Evolutionary conservation across 2,329 filamentous ascomycete genomes (phyloP).

Genomic region (Cladophialophora carrionii): DNA sequence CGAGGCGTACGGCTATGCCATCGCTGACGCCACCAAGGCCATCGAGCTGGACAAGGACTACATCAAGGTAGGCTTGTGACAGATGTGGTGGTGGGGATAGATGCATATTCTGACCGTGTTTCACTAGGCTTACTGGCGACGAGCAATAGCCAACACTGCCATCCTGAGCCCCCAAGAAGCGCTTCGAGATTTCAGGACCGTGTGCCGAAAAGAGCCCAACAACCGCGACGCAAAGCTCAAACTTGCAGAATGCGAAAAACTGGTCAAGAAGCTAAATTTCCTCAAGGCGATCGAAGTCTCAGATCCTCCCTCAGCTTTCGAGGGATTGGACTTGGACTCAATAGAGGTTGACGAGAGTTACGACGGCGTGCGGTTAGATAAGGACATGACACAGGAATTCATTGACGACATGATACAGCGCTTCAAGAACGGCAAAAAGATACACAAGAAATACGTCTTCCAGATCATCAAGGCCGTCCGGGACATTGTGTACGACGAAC

Average conservation of each 20-base stretch:
- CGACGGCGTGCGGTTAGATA: slow-evolving; percentile 76
- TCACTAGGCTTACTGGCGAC: slow-evolving; percentile 82
- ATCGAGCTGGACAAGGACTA: slow-evolving; percentile 86
- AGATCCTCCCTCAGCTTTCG: slow-evolving; percentile 88
- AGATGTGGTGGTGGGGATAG: background rate
- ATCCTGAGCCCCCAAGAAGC: slow-evolving; percentile 88
- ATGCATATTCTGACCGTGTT: background rate
- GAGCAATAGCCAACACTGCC: slow-evolving; percentile 87
- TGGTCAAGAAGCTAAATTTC: slow-evolving; percentile 89
- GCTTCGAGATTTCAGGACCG: slow-evolving; percentile 87
- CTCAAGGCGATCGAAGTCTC: slow-evolving; percentile 91
- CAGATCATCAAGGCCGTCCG: slow-evolving; percentile 91
- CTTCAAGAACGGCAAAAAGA: slow-evolving; percentile 94
- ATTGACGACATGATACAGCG: slow-evolving; percentile 95
- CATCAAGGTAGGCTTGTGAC: slow-evolving; percentile 70
- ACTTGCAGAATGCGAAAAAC: slow-evolving; percentile 89
- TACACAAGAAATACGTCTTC: slow-evolving; percentile 96
- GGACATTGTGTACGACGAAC: slow-evolving; percentile 86
- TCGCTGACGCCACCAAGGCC: slow-evolving; percentile 86
- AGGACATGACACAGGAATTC: slow-evolving; percentile 93
- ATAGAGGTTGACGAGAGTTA: slow-evolving; percentile 83
- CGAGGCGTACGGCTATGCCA: slow-evolving; percentile 90
- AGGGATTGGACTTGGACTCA: slow-evolving; percentile 82
- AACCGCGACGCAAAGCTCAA: slow-evolving; percentile 93
- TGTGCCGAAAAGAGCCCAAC: slow-evolving; percentile 79